Base-by-base conservation (phyloP, 179 eudicot genomes). In the Beta macrorhiza region DNA sequence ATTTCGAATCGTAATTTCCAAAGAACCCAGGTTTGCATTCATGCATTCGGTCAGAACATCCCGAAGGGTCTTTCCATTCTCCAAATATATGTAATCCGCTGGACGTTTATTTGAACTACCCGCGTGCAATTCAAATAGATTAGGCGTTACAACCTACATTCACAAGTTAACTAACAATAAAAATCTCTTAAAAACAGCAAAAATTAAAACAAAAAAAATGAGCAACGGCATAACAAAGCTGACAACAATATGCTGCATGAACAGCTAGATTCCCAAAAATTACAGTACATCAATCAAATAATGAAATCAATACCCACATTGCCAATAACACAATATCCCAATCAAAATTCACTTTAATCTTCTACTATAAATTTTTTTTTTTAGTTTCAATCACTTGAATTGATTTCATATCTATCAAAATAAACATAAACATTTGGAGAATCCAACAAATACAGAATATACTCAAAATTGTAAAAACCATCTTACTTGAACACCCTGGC, bases 41-140 rank as follows among this genome's bases (percentile, higher is more conserved):
- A 88, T 91, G 85, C 98, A 96, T n/a, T 85, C 91, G 67, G 87
- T 88, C 70, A 96, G 42, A 51, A 96, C 88, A 63, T 94, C 90
- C 9, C 96, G 87, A 62, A 96, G 84, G 19, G 87, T 89, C 22
- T 86, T 91, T 15, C 98, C 95, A 81, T 94, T 96, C 53, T 91
- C 90, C 83, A 96, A 57, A 80, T 84, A 88, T 20, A 90, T 91
- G 81, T 94, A 93, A 58, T 93, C 98, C 14, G 97, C 85, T 22
- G 97, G 93, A 12, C 98, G 94, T 76, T 90, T 96, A 72, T 92
- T 91, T 47, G 84, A 74, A 88, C 98, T 94, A 57, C 88, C 86
- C 8, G 99, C 98, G 79, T 96, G 99, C 82, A 90, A 17, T 82
- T 94, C 99, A 76, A 91, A 96, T 69, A 82, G 85, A 83, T 79